A percentile compares a stretch with the other conserved stretches of the same genome.
These are phyloP conservation scores for sorghum (Sorghum bicolor) DNA, from an alignment of 176 grass and related monocot genomes.

Conservation along the genomic window Sorghum_bicolor_NCBIv3 NC_012872.2:4724501-4725000, in stretches of 20 bases:
- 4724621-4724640: conserved; percentile 73
- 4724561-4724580: conserved; percentile 86
- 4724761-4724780: conserved; percentile 56
- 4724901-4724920: conserved; percentile 73
- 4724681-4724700: conserved; percentile 47
- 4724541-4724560: conserved; percentile 72
- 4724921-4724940: conserved; percentile 85
- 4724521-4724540: conserved; percentile 74
- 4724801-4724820: conserved; percentile 46
- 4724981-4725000: conserved; percentile 38
- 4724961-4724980: neutral
- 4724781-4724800: conserved; percentile 46
- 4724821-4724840: conserved; percentile 63
- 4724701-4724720: conserved; percentile 67
- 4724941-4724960: conserved; percentile 58
- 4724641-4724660: conserved; percentile 58
- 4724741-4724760: conserved; percentile 43
- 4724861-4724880: conserved; percentile 47
- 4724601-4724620: conserved; percentile 97
- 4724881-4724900: conserved; percentile 24
- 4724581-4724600: conserved; percentile 75
- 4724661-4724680: conserved; percentile 52
- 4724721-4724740: neutral
- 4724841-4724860: conserved; percentile 86
- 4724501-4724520: conserved; percentile 75